A percentile compares a stretch with the other conserved stretches of the same genome.
These are phyloP conservation scores for Colletotrichum magnum DNA, from an alignment of 2,329 filamentous ascomycete genomes.

Conservation along the genomic window DNA sequence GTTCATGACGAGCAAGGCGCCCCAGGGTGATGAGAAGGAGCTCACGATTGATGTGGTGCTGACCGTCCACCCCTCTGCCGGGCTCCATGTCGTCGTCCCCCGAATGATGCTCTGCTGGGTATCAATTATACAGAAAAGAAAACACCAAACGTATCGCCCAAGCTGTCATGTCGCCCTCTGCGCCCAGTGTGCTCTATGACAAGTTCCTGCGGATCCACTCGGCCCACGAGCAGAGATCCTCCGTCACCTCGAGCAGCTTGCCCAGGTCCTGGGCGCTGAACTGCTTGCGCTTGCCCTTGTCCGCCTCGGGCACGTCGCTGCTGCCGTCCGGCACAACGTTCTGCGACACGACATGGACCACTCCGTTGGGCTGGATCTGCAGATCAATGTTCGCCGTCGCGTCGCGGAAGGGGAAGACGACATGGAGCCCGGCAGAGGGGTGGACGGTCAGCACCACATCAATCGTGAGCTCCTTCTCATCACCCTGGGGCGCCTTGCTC, in stretches of 20 bases:
- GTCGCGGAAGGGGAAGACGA: slow-evolving; percentile 67
- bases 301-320: slow-evolving; percentile 37
- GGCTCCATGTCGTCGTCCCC: slow-evolving; percentile 53
- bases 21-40: slow-evolving; percentile 30
- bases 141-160: slow-evolving; percentile 8
- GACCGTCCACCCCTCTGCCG: slow-evolving; percentile 63
- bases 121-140: slow-evolving; percentile 40
- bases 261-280: slow-evolving; percentile 60
- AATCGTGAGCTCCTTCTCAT: slow-evolving; percentile 50
- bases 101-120: slow-evolving; percentile 25
- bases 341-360: slow-evolving; percentile 70
- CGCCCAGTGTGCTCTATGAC: slow-evolving; percentile 6
- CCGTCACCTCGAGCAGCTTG: slow-evolving; percentile 62
- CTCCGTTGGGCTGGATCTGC: slow-evolving; percentile 72
- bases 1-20: slow-evolving; percentile 47
- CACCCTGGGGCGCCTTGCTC: slow-evolving; percentile 12
- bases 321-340: slow-evolving; percentile 60
- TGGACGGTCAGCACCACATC: slow-evolving; percentile 69
- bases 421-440: slow-evolving; percentile 63
- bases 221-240: slow-evolving; percentile 67
- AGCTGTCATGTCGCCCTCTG: background rate
- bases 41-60: slow-evolving; percentile 67
- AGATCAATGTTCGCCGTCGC: slow-evolving; percentile 68
- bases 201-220: slow-evolving; percentile 63
- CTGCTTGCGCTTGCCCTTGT: slow-evolving; percentile 49